phyloP scores from a whole-genome alignment of 75 land plant genomes.

The Gnetum montanum region DNA sequence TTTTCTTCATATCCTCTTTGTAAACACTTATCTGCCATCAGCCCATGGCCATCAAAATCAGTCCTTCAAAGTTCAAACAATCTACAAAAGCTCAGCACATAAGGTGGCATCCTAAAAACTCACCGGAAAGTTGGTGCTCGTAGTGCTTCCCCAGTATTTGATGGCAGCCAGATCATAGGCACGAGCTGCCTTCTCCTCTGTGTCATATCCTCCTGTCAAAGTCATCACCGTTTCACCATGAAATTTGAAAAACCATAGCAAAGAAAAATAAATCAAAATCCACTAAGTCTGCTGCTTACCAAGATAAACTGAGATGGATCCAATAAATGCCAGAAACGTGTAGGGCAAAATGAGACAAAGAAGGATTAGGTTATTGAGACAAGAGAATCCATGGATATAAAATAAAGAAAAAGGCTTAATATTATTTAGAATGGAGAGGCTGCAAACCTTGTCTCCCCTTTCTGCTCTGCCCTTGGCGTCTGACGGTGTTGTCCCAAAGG shows the following conservation, averaged over 20 bases:
- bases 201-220: slow-evolving; percentile 13
- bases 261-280: neutral
- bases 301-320: slow-evolving; percentile 8
- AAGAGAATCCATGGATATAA: too few species aligned
- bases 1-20: slow-evolving; percentile 77
- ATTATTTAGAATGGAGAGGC: too few species aligned
- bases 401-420: too few species aligned
- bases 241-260: neutral
- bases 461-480: too few species aligned
- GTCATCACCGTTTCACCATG: neutral
- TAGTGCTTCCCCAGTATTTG: slow-evolving; percentile 31
- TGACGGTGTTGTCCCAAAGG: too few species aligned
- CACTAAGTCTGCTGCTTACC: neutral
- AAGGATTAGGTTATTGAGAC: too few species aligned
- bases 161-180: slow-evolving; percentile 15
- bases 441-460: too few species aligned
- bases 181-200: slow-evolving; percentile 12
- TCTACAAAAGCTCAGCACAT: neutral
- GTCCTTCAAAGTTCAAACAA: neutral
- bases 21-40: slow-evolving; percentile 71
- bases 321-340: too few species aligned
- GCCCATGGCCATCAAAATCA: neutral
- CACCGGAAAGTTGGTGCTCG: slow-evolving; percentile 95
- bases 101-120: neutral
- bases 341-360: too few species aligned